Percentiles rank a stretch among this genome's conserved stretches.
Conservation (phyloP, 148 eudicot species). For the Salicornia ramosissima region DNA sequence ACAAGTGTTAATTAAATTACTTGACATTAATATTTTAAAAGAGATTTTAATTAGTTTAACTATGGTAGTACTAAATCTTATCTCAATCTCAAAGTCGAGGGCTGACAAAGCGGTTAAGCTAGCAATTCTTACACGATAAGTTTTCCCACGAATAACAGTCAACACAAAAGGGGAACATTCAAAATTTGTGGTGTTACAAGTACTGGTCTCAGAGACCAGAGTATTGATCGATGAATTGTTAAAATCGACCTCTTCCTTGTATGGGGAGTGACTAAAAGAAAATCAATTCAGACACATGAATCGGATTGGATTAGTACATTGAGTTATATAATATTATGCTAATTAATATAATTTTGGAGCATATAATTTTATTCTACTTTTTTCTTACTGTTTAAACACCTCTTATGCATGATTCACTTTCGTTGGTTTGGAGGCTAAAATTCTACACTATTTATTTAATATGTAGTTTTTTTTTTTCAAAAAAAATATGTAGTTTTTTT, state of each 20-base stretch:
- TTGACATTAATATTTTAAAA: too few species aligned
- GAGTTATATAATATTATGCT: too few species aligned
- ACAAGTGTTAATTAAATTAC: too few species aligned
- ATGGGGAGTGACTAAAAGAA: slow-evolving; percentile 55
- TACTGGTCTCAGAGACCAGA: slow-evolving; percentile 18
- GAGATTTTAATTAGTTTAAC: too few species aligned
- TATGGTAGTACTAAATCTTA: slow-evolving; percentile 16
- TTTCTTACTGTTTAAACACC: too few species aligned
- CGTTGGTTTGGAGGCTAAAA: too few species aligned
- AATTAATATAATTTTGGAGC: too few species aligned
- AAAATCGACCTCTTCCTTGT: slow-evolving; percentile 70
- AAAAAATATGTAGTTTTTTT: too few species aligned
- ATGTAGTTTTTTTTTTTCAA: too few species aligned
- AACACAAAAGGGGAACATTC: slow-evolving; percentile 55
- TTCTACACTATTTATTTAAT: too few species aligned
- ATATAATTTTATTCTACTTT: too few species aligned
- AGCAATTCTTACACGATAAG: slow-evolving; percentile 62
- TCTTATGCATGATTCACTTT: too few species aligned
- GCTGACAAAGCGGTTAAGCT: slow-evolving; percentile 71
- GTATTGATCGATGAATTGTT: slow-evolving; percentile 37
- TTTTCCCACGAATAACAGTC: slow-evolving; percentile 61
- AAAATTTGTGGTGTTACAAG: slow-evolving; percentile 48
- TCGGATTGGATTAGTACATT: not conserved
- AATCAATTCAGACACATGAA: not conserved
- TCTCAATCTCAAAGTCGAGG: slow-evolving; percentile 80